Conservation (phyloP, 805 yeast genomes). For the Zygosaccharomyces rouxii region DNA sequence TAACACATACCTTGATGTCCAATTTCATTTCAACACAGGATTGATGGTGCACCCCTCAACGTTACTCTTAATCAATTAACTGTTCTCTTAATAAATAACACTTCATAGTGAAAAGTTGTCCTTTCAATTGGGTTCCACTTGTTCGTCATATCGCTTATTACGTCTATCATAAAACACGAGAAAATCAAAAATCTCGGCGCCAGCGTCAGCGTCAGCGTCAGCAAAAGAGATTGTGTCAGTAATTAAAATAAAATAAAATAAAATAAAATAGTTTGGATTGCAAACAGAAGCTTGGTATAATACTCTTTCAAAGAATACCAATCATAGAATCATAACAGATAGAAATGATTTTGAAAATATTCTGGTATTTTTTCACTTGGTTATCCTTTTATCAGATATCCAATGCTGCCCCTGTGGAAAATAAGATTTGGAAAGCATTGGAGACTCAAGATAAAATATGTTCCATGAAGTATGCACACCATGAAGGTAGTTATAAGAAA, state of each 20-base stretch:
- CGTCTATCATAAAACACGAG: constrained; percentile 3
- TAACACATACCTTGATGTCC: constrained; percentile 30
- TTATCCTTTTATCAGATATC: neutral
- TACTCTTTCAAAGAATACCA: no score
- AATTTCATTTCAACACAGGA: constrained; percentile 23
- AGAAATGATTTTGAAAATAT: neutral
- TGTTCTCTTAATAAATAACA: constrained; percentile 1
- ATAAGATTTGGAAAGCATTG: constrained; percentile 6
- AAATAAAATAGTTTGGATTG: neutral
- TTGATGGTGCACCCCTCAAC: neutral
- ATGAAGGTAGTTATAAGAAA: constrained; percentile 15
- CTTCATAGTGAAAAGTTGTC: constrained; percentile 12
- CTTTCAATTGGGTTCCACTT: constrained; percentile 5
- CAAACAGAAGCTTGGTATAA: no score
- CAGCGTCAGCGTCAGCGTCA: constrained; percentile 1
- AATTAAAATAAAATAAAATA: neutral
- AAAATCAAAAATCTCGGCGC: neutral
- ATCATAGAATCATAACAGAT: no score
- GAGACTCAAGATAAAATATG: constrained; percentile 25
- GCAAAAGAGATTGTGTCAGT: constrained; percentile 2
- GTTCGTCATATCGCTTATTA: neutral
- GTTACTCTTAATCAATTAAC: neutral
- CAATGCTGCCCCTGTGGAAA: neutral
- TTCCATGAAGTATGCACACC: constrained; percentile 17
- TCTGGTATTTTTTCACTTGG: neutral